phyloP scores from a whole-genome alignment of 2,329 filamentous ascomycete genomes.

The Trichoderma hamatum region DNA sequence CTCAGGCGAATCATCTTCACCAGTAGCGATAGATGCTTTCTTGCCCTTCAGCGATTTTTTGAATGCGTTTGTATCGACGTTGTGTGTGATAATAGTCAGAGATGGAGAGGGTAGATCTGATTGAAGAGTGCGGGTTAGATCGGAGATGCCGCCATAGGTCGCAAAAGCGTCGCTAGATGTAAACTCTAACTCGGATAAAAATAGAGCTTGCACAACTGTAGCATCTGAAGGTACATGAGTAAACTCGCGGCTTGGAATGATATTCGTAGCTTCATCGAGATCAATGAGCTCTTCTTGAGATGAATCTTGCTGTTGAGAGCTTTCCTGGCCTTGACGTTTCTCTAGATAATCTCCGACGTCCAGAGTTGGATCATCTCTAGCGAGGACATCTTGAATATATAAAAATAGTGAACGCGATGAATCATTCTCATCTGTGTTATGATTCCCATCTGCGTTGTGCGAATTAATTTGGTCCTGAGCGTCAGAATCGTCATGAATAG shows the following conservation, averaged over 20 bases:
- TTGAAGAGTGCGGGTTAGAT: background rate
- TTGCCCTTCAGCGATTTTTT: background rate
- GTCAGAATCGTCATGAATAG: background rate
- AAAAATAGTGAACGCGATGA: background rate
- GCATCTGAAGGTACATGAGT: background rate
- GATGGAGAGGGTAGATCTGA: background rate
- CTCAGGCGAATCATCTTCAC: background rate
- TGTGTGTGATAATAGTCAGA: background rate
- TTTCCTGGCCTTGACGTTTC: background rate
- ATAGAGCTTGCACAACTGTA: background rate
- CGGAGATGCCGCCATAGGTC: background rate
- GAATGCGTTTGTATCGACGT: background rate
- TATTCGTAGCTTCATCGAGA: background rate
- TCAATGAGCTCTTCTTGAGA: background rate
- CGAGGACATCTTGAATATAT: background rate
- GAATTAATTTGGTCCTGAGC: background rate
- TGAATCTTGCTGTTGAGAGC: background rate
- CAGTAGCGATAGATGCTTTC: background rate
- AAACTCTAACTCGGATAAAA: background rate
- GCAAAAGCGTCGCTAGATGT: background rate
- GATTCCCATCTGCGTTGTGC: background rate
- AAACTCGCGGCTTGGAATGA: background rate
- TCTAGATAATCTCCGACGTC: background rate
- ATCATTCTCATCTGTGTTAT: background rate
- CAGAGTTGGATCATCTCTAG: background rate